A percentile compares a stretch with the other conserved stretches of the same genome.
These are phyloP conservation scores for Pseudogymnoascus pannorum DNA, from an alignment of 2,329 filamentous ascomycete species.

Conservation along the genomic window DNA sequence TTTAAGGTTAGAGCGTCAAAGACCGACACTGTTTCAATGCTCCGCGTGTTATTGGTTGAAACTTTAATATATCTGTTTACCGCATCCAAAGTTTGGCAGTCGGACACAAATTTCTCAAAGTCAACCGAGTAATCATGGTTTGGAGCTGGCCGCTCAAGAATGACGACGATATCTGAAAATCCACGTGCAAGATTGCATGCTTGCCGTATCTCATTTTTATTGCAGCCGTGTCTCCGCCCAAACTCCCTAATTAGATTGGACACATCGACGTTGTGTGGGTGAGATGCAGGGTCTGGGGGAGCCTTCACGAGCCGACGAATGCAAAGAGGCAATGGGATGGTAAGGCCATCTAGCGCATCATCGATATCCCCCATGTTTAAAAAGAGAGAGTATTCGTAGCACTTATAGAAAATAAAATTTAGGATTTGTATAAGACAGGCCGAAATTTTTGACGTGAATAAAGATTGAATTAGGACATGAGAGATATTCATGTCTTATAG, in stretches of 20 bases:
- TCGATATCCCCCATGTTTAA: not conserved
- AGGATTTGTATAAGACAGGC: not conserved
- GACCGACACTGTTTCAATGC: not conserved
- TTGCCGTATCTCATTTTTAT: not conserved
- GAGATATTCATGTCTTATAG: not conserved
- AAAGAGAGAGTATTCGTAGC: not conserved
- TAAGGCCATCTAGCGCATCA: not conserved
- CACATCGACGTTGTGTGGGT: not conserved
- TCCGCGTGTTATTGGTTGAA: not conserved
- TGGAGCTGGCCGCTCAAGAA: not conserved
- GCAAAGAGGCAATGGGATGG: not conserved
- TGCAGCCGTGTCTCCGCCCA: not conserved
- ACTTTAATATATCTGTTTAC: not conserved
- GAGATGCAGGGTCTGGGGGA: not conserved
- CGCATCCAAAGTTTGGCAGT: not conserved
- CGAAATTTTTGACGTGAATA: not conserved
- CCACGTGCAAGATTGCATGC: not conserved
- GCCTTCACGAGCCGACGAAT: not conserved
- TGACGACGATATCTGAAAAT: not conserved
- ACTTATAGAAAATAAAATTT: not conserved
- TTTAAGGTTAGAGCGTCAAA: not conserved
- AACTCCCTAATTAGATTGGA: not conserved
- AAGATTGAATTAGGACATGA: not conserved
- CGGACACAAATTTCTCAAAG: not conserved
- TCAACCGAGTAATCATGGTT: not conserved